Percentiles rank a stretch among this genome's conserved stretches.
Conservation (phyloP, 2,329 filamentous ascomycete species). For the Talaromyces marneffei region DNA sequence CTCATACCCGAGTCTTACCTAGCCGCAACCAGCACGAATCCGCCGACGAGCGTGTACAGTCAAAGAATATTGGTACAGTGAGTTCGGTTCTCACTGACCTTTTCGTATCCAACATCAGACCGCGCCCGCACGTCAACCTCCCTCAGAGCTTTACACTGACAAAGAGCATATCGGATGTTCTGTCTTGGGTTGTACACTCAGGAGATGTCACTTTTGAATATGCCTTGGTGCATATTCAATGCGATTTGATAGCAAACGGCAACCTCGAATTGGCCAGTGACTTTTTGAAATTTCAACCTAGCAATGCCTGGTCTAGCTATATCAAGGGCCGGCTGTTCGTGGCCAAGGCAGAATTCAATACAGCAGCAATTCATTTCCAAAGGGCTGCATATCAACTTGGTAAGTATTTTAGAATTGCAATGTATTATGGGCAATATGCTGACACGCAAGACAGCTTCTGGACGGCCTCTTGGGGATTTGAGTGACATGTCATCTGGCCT, state of each 20-base stretch:
- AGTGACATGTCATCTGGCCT: conserved; percentile 53
- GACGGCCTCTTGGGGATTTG: conserved; percentile 41
- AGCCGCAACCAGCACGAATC: conserved; percentile 20
- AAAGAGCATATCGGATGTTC: conserved; percentile 39
- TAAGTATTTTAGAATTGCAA: conserved; percentile 46
- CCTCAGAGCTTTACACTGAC: conserved; percentile 41
- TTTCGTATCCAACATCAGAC: conserved; percentile 40
- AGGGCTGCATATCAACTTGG: conserved; percentile 77
- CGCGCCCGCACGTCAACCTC: conserved; percentile 34
- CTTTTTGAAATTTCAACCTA: conserved; percentile 60
- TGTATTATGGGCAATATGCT: neutral
- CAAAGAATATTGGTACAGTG: conserved; percentile 21
- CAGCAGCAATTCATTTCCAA: conserved; percentile 70
- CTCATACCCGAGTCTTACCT: conserved; percentile 32
- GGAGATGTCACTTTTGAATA: conserved; percentile 52
- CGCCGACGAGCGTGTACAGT: conserved; percentile 23
- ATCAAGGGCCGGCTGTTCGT: conserved; percentile 76
- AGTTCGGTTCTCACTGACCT: conserved; percentile 41
- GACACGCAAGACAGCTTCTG: conserved; percentile 29
- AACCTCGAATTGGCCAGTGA: conserved; percentile 60
- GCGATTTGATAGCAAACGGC: conserved; percentile 62
- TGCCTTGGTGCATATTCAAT: conserved; percentile 61
- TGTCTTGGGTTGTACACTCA: conserved; percentile 45
- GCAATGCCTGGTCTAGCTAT: conserved; percentile 61
- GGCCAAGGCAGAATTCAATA: conserved; percentile 64